Base-by-base conservation (phyloP, 2,329 filamentous ascomycete genomes). In the Aschersonia sp. region DNA sequence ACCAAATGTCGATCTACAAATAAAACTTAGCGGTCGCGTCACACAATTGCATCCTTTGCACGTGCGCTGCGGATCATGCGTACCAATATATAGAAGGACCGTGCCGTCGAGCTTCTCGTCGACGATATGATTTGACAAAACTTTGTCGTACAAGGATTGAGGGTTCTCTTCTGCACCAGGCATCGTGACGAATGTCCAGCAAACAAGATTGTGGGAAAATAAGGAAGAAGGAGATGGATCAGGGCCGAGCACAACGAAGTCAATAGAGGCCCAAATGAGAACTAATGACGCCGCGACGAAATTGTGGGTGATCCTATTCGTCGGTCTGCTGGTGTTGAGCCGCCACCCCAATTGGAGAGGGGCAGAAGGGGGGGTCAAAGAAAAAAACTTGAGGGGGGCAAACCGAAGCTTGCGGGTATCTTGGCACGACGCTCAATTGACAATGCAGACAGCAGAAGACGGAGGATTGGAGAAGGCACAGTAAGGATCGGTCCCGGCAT, bases 101-200 rank as follows among this genome's bases (percentile, higher is more conserved):
- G 89, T 96, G 68, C 90, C 90, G 68, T 97, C 90, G 48, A 87
- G 79, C 75, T 89, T 87, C 78, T 94, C 85, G 61, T 96, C 87
- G 62, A 98, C 89, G 59, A 97, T 83, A 67, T 98, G 92, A 70
- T 83, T 83, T 59, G 87, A 79, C 60, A 97, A 84, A 68, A 97
- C 89, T 81, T 97, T 97, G 76, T 97, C 90, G 71, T 97, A 97
- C 62, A 96, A 76, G 58, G 89, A 95, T 68, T 82, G 82, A 48
- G 86, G 87, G 54, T 73, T 76, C 64, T 74, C 72, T 56, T 83
- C 80, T 57, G 78, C 78, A 61, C 74, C 77, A 63, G 87, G 87
- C 87, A 94, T 94, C 8, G 35, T 37, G 12, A 37, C 35, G 35
- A 9, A 9, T 37, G 8, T 37, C 4, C 12, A 12, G 8, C 12